Evolutionary conservation across 306 rosid genomes (phyloP).

Genomic region (Cucumis cinereus): DNA sequence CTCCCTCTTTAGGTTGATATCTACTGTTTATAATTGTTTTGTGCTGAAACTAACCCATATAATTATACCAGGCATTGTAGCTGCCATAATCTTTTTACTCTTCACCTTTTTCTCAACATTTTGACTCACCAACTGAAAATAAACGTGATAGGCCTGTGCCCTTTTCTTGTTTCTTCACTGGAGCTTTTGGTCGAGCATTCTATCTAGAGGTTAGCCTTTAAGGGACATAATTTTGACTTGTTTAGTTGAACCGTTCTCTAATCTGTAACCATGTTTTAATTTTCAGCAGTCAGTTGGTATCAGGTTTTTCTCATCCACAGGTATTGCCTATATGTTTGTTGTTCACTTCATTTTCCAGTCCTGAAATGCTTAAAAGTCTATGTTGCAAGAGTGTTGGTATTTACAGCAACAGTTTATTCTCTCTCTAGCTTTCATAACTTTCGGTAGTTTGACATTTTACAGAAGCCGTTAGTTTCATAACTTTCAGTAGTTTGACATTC

Average conservation of each 20-base stretch:
- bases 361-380: not conserved
- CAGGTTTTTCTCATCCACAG: slow-evolving; percentile 70
- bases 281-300: slow-evolving; percentile 45
- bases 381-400: not conserved
- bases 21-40: not conserved
- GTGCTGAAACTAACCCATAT: not conserved
- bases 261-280: slow-evolving; percentile 20
- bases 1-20: slow-evolving; percentile 36
- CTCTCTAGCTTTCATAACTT: slow-evolving; percentile 8
- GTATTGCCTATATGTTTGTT: slow-evolving; percentile 22
- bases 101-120: not conserved
- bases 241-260: not conserved
- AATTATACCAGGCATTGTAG: not conserved
- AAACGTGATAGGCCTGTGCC: slow-evolving; percentile 51
- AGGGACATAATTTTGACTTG: slow-evolving; percentile 12
- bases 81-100: not conserved
- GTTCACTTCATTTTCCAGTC: not conserved
- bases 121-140: slow-evolving; percentile 22
- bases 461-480: not conserved
- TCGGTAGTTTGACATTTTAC: not conserved
- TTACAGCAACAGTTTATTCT: slow-evolving; percentile 8
- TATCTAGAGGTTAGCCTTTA: slow-evolving; percentile 51
- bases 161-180: slow-evolving; percentile 24
- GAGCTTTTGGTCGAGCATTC: slow-evolving; percentile 32
- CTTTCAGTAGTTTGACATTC: slow-evolving; percentile 4